Base-by-base conservation (phyloP, 2,329 filamentous ascomycete species). In the Colletotrichum sansevieriae region DNA sequence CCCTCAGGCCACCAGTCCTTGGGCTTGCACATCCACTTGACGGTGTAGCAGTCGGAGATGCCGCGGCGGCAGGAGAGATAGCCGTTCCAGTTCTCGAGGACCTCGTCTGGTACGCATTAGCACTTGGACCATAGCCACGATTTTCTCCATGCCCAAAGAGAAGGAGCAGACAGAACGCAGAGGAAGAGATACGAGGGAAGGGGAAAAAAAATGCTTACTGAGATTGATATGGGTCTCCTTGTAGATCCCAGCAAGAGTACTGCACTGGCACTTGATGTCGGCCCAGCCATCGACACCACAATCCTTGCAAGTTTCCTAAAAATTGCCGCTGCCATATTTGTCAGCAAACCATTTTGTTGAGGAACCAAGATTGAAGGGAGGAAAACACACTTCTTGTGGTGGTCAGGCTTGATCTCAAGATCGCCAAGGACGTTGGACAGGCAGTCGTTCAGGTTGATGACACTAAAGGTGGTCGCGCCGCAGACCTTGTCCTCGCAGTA, bases 401-500 rank as follows among this genome's bases (percentile, higher is more conserved):
- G 25, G 18, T 51, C 29, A 8, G 52, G 43, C 22, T 59, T 64
- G 18, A 55, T 33, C 2, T 51, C 44, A 3, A 68, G 39, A 2
- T 60, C 22, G 1, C 67, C 67, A 1, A 35, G 39, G 8, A 43
- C 20, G 9, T 67, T 70, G 25, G 52, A 18, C 22, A 70, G 49
- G 20, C 64, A 68, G 25, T 70, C 68, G 20, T 70, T 64, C 2
- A 70, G 59, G 33, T 70, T 70, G 7, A 70, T 39, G 37, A 44
- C 63, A 15, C 63, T 49, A 33, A 63, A 70, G 29, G 54, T 22
- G 12, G 22, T 20, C 1, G 44, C 35, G 5, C 44, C 39, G 44
- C 67, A 70, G 22, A 61, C 25, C 54, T 70, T 62, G 13, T 63
- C 43, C 33, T 68, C 35, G 37, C 68, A 70, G 55, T 64, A 70